Evolutionary conservation across 2,329 filamentous ascomycete species (phyloP).

Genomic region (Rutstroemia sydowiana): DNA sequence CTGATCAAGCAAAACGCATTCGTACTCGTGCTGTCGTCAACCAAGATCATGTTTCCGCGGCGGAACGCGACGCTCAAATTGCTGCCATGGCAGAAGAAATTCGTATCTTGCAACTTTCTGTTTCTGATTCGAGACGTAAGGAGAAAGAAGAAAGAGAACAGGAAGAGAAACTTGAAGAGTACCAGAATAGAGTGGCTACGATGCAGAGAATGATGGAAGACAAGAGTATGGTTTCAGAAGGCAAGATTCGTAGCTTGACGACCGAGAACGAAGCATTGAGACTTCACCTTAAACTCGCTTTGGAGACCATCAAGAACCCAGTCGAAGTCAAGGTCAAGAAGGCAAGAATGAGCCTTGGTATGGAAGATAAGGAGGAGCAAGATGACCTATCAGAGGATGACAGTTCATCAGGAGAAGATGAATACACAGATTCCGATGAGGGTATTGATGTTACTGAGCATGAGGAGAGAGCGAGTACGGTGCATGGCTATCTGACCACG

Average conservation of each 20-base stretch:
- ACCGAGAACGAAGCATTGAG: constrained; percentile 86
- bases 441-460: constrained; percentile 44
- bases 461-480: constrained; percentile 50
- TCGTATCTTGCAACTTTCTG: constrained; percentile 70
- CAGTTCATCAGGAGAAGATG: constrained; percentile 20
- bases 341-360: constrained; percentile 16
- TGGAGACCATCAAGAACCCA: constrained; percentile 83
- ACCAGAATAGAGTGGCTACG: constrained; percentile 79
- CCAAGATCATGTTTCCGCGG: constrained; percentile 82
- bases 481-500: constrained; percentile 80
- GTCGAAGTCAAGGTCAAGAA: constrained; percentile 49
- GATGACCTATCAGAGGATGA: constrained; percentile 20
- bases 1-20: constrained; percentile 96
- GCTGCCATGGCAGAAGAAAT: constrained; percentile 94
- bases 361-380: constrained; percentile 19
- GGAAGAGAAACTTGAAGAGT: constrained; percentile 84
- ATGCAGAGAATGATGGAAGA: constrained; percentile 98
- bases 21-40: constrained; percentile 96
- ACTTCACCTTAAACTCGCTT: constrained; percentile 78
- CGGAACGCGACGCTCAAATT: constrained; percentile 91
- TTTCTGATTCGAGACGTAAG: constrained; percentile 53
- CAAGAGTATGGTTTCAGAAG: constrained; percentile 78
- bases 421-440: constrained; percentile 53
- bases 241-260: constrained; percentile 84
- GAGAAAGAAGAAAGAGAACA: constrained; percentile 65